These are phyloP conservation scores for Glycine tomentella DNA, from an alignment of 306 rosid genomes.

Conservation along the genomic window DNA sequence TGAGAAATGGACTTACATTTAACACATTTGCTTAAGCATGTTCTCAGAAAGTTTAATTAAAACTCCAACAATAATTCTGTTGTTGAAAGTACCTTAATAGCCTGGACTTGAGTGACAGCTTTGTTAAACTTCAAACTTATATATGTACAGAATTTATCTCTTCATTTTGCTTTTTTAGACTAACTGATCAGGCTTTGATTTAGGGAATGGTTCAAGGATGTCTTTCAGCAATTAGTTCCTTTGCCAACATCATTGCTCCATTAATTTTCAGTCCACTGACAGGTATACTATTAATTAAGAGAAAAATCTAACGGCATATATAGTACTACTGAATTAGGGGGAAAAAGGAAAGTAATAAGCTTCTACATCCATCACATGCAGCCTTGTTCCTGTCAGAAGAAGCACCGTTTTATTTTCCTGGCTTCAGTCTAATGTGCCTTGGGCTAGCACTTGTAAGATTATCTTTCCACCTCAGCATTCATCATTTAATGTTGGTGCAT, in stretches of 20 bases:
- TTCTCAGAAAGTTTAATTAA: background rate
- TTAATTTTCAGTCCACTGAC: constrained; percentile 83
- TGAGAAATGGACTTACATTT: background rate
- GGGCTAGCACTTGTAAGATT: constrained; percentile 66
- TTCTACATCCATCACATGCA: constrained; percentile 39
- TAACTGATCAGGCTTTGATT: constrained; percentile 23
- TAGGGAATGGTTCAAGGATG: constrained; percentile 97
- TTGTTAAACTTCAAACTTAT: background rate
- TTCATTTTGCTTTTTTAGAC: background rate
- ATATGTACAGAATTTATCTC: background rate
- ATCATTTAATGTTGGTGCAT: no score
- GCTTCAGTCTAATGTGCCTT: constrained; percentile 82
- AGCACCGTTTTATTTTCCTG: constrained; percentile 89
- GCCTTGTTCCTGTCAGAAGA: constrained; percentile 81
- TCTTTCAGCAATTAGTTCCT: constrained; percentile 77
- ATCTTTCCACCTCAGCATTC: no score
- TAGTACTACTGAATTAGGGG: background rate
- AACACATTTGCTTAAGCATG: background rate
- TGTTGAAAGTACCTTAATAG: background rate
- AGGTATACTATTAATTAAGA: constrained; percentile 52
- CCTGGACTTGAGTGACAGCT: background rate
- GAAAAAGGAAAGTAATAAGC: constrained; percentile 31
- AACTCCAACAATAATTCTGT: background rate
- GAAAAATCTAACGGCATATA: constrained; percentile 6
- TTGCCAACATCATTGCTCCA: constrained; percentile 80